Base-by-base conservation (phyloP, 2,329 filamentous ascomycete species). In the Beauveria rudraprayagi region DNA sequence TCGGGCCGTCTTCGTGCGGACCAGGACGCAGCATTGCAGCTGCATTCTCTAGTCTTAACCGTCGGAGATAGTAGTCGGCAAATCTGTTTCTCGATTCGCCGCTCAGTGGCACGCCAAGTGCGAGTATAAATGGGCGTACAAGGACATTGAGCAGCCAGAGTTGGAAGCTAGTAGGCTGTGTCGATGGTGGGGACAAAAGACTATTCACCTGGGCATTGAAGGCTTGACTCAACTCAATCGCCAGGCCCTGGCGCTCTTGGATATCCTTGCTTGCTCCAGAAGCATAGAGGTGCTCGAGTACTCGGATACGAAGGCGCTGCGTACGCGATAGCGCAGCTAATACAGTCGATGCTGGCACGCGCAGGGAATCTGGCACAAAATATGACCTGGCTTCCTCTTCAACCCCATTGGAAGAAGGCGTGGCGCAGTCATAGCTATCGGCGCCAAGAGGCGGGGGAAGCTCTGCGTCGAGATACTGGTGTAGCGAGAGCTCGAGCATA, bases 401-500 rank as follows among this genome's bases (percentile, higher is more conserved):
- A 17, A 22, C 9, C 5, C 1, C 28, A 16, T 3, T 26, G 3
- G 48, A 10, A 5, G 48, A 51, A 2, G 48, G 48, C 2, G 16
- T n/a, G 17, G 48, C 48, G 0, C 77, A 77, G 62, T 82, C 79
- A 54, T 73, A 81, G 56, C 79, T 76, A n/a, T 74, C 65, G 0
- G 67, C 53, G 3, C 72, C 70, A 8, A 81, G 67, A 22, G 78
- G 69, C 3, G 78, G 76, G 1, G 76, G 75, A 5, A 77, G 75
- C 1, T 79, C 79, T 1, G 75, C 72, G 61, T 77, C 75, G 10
- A 81, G 63, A 54, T 76, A 76, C 2, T 75, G 68, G 64, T 80
- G 76, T 17, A 81, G 60, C 3, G 73, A 72, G 1, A 82, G 66
- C 65, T 82, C 79, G 3, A 81, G 62, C 19, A 80, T 74, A 0